Evolutionary conservation across 257 asterid species (phyloP), one percentile per base, ranked within the genome.

Genomic region (Gentiana dahurica): DNA sequence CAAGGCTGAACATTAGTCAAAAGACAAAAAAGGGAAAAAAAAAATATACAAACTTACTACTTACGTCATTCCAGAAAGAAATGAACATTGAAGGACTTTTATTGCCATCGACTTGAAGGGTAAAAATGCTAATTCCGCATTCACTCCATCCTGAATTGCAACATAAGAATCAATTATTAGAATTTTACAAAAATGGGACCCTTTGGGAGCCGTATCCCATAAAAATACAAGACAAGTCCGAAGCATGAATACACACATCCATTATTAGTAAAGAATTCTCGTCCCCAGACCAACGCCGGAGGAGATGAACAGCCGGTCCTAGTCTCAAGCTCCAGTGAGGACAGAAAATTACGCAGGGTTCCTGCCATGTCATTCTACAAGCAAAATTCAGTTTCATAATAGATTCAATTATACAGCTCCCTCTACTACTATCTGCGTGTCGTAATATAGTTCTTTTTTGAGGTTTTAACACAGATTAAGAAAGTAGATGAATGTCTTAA

Each of bases 271-370:
- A 70, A 4, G 96, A 82, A 55, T 82, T 85, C 66, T 70, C 74
- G 78, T 91, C 87, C 33, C 66, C 64, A 70, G 75, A 66, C 98
- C 98, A 91, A 43, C 85, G 78, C 3, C 62, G 83, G 43, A 91
- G 84, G 71, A 91, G 69, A 77, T 84, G 98, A 64, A 74, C 79
- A 70, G 71, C 89, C 53, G 98, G 94, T 53, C 98, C 98, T 13
- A 87, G 77, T 66, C 98, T 85, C 61, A 91, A 76, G 73, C 83
- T 87, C 96, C 98, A 91, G 68, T 87, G 94, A 69, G 96, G 94
- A 77, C 94, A 91, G 67, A 91, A 76, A 55, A 81, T 85, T 60
- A 91, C 72, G 76, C 98, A 91, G 39, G 96, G 96, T 69, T 91
- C 98, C 83, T 91, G 87, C 95, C 92, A 87, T 58, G 45, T 75